Base-by-base conservation (phyloP, 1,139 yeast genomes). In the Sugiyamaella novakii region DNA sequence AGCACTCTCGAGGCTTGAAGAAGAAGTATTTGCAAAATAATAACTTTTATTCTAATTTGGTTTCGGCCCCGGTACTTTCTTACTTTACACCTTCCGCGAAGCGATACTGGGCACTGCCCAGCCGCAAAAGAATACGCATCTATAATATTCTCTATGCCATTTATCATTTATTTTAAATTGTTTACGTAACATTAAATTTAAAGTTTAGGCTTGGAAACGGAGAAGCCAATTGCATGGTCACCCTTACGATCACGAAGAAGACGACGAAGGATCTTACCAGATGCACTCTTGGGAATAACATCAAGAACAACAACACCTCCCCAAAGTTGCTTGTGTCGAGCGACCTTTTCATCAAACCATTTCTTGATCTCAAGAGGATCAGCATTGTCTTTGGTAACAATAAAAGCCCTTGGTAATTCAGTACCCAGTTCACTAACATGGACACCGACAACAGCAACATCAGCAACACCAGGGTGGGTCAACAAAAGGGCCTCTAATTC, bases 401-500 rank as follows among this genome's bases (percentile, higher is more conserved):
- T 54, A 51, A 54, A 69, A 0, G 73, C 73, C 3, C 74, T 59
- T 7, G 74, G 73, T 33, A 57, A 59, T 53, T 69, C 73, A 7
- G 71, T 67, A 1, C 68, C 69, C 36, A 61, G 60, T 5, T 63
- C 63, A 7, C 58, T 59, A 39, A 59, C 61, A 46, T 52, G 52
- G 19, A 66, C 60, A 5, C 73, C 74, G 33, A 62, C 59, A 4
- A 69, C 74, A 0, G 73, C 74, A 2, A 58, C 61, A 50, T 69
- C 73, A 3, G 55, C 56, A 10, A 69, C 68, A 15, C 53, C 50
- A n/a, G 66, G 63, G 48, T 66, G 61, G 7, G 83, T 71, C 36
- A 84, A 69, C 54, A 85, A 80, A 17, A 75, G 67, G 55, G 80
- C 83, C 63, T 86, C 94, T 46, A 86, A 78, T 65, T 81, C 84